Percentiles rank a stretch among this genome's conserved stretches.
Conservation (phyloP, 2,329 filamentous ascomycete species). For the Colletotrichum kahawae region DNA sequence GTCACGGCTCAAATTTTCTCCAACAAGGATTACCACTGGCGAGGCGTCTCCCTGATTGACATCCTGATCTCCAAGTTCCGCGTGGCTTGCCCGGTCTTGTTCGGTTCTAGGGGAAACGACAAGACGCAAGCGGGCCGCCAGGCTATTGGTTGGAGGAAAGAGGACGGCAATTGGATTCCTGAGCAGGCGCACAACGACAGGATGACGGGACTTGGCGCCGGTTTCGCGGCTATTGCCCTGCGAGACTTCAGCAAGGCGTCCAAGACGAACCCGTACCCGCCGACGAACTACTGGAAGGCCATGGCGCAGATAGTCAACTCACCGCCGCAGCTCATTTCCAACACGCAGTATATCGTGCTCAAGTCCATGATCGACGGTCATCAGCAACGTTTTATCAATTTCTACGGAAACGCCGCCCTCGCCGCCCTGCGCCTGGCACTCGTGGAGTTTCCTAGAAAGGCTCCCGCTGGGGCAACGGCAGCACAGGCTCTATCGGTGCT, state of each 20-base stretch:
- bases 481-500: constrained; percentile 58
- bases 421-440: constrained; percentile 73
- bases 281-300: constrained; percentile 81
- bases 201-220: constrained; percentile 83
- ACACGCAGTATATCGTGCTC: constrained; percentile 75
- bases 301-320: constrained; percentile 80
- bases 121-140: constrained; percentile 70
- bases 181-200: constrained; percentile 80
- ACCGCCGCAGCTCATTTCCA: constrained; percentile 68
- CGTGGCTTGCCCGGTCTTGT: constrained; percentile 81
- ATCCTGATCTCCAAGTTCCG: constrained; percentile 88
- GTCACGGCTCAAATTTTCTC: constrained; percentile 78
- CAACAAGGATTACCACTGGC: constrained; percentile 68
- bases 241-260: constrained; percentile 78
- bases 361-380: constrained; percentile 75
- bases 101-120: constrained; percentile 80
- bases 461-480: constrained; percentile 51
- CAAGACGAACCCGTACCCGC: constrained; percentile 77
- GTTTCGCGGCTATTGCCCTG: constrained; percentile 82
- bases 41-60: constrained; percentile 73
- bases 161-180: constrained; percentile 63
- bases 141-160: constrained; percentile 76
- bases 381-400: constrained; percentile 75
- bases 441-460: constrained; percentile 72
- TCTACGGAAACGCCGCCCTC: constrained; percentile 81